Base-by-base conservation (phyloP, 1,284 basidiomycete species). In the Irpex rosettiformis region DNA sequence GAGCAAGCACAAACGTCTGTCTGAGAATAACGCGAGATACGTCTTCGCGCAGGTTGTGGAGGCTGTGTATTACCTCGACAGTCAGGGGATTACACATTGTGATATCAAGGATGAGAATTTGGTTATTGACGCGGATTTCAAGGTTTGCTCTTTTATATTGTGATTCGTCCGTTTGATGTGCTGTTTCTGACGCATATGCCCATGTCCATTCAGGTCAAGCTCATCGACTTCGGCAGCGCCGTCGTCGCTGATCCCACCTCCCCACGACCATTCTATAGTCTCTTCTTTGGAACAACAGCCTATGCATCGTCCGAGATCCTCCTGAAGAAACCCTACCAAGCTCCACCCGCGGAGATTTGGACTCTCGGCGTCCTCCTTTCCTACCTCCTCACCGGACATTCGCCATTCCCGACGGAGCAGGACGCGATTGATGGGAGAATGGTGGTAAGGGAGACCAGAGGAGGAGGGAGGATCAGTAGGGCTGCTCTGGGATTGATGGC, bases 41-140 rank as follows among this genome's bases (percentile, higher is more conserved):
- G 86, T 96, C 61, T 94, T 96, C 70, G 79, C 82, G 22, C 94
- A 97, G 75, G 84, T 96, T 53, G 91, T 94, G 58, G 90, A 94
- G 60, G 92, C 88, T 22, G 89, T 95, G 18, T 75, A 83, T 65
- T 91, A 94, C 68, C 80, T 97, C 30, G 83, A 93, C 59, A 75
- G 73, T 37, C 82, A 82, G 54, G 93, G 94, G 4, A 89, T 96
- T 61, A 85, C 85, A 22, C 94, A 97, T 70, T 88, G 94, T 54
- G 94, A 97, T 70, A 90, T 97, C 74, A 97, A 97, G 71, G 94
- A 96, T 68, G 94, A 97, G 73, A 97, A 97, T 67, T 75, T 95
- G 54, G 88, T 96, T 57, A 86, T 96, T 59, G 93, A 95, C 71
- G 77, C 77, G 56, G 75, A 89, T 62, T 75, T 89, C 58, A 88